Evolutionary conservation across 2,329 filamentous ascomycete species (phyloP).

Genomic region (Colletotrichum simmondsii): DNA sequence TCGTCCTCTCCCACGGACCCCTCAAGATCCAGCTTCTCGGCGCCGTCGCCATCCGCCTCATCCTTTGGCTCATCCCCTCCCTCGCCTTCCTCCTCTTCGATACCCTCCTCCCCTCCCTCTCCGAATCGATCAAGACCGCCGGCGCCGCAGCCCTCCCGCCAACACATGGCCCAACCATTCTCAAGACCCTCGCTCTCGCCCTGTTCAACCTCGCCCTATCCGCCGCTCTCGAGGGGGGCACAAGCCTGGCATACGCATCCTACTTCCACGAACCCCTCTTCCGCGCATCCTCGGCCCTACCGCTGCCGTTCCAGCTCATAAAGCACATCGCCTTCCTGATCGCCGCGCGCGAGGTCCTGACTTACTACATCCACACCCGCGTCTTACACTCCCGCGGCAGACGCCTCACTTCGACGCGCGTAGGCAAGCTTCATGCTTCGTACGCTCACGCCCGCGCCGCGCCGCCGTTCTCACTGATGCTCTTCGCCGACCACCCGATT

Average conservation of each 20-base stretch:
- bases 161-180: constrained; percentile 43
- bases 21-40: constrained; percentile 81
- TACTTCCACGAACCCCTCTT: constrained; percentile 54
- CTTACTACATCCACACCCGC: constrained; percentile 80
- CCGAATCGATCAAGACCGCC: constrained; percentile 75
- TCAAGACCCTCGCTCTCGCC: constrained; percentile 52
- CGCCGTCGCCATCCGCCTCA: constrained; percentile 71
- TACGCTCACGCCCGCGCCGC: constrained; percentile 64
- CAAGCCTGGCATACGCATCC: constrained; percentile 49
- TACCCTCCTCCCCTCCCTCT: constrained; percentile 73
- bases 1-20: constrained; percentile 81
- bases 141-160: constrained; percentile 62
- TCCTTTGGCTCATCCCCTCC: constrained; percentile 81
- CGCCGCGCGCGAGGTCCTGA: constrained; percentile 65
- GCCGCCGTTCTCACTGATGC: constrained; percentile 70
- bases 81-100: constrained; percentile 80
- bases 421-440: constrained; percentile 54
- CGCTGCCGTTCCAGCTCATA: constrained; percentile 63
- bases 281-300: constrained; percentile 58
- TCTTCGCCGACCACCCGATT: constrained; percentile 76
- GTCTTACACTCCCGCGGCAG: constrained; percentile 67
- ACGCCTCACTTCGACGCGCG: constrained; percentile 36
- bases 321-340: constrained; percentile 60
- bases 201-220: constrained; percentile 57
- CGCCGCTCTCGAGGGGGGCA: constrained; percentile 54